Evolutionary conservation across 2,329 filamentous ascomycete species (phyloP).

Genomic region (Endoconidiophora polonica): DNA sequence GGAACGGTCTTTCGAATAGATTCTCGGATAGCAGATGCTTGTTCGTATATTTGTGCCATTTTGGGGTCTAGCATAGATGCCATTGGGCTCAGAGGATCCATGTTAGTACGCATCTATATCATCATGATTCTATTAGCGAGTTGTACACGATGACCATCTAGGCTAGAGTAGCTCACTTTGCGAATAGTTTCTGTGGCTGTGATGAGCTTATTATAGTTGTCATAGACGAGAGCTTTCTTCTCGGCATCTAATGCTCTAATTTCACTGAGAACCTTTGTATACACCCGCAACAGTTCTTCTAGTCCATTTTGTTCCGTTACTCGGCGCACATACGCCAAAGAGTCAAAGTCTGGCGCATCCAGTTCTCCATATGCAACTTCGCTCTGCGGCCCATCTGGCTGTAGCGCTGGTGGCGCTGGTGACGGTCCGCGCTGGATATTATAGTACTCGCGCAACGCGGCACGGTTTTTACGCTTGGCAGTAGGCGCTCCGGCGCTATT

Average conservation of each 20-base stretch:
- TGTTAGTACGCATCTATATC: constrained; percentile 54
- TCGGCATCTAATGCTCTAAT: constrained; percentile 85
- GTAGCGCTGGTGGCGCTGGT: neutral
- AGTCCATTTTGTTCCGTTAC: constrained; percentile 47
- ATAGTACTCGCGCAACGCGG: constrained; percentile 87
- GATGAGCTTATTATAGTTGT: constrained; percentile 96
- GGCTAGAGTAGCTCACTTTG: constrained; percentile 31
- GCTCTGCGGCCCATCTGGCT: constrained; percentile 21
- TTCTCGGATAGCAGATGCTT: constrained; percentile 38
- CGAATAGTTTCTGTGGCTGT: constrained; percentile 92
- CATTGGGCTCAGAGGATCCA: constrained; percentile 63
- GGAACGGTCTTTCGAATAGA: constrained; percentile 32
- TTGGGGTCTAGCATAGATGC: constrained; percentile 57
- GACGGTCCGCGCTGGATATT: constrained; percentile 39
- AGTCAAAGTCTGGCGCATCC: constrained; percentile 56
- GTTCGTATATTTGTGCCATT: constrained; percentile 55
- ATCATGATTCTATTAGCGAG: neutral
- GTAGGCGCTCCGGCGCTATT: constrained; percentile 15
- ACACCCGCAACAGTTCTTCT: constrained; percentile 51
- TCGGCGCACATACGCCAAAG: constrained; percentile 47
- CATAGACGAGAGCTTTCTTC: constrained; percentile 91
- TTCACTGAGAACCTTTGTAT: constrained; percentile 59
- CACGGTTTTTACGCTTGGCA: constrained; percentile 51
- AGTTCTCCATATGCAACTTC: constrained; percentile 54
- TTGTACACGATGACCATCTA: neutral